Percentiles rank a stretch among this genome's conserved stretches.
phyloP scores from a whole-genome alignment of 306 rosid species.

The Vigna trinervia region DNA sequence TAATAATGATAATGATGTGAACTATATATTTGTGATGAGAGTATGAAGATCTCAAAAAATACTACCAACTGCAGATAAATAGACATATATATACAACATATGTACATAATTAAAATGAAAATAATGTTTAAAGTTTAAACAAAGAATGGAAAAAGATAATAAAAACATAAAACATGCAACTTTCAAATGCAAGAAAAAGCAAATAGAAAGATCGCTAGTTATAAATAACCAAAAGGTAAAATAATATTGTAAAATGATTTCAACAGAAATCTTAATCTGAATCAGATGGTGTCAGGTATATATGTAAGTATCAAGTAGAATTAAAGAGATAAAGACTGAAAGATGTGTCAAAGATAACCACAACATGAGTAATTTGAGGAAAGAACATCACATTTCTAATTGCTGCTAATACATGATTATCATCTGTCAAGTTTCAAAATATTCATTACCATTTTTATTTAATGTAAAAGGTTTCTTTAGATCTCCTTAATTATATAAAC shows the following conservation, averaged over 20 bases:
- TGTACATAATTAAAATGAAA: conserved; percentile 12
- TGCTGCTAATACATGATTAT: conserved; percentile 3
- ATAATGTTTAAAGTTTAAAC: conserved; percentile 16
- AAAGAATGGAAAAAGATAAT: conserved; percentile 6
- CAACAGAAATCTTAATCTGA: conserved; percentile 3
- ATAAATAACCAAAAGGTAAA: background rate
- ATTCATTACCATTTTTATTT: background rate
- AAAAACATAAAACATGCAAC: background rate
- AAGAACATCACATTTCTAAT: background rate
- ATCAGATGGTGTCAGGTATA: background rate
- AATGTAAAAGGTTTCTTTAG: background rate
- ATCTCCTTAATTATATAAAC: background rate
- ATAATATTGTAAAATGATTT: background rate
- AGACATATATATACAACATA: background rate
- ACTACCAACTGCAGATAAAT: conserved; percentile 4
- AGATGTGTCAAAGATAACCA: conserved; percentile 2
- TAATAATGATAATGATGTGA: background rate
- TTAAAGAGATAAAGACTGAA: conserved; percentile 7
- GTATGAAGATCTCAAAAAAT: conserved; percentile 16
- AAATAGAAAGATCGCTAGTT: background rate
- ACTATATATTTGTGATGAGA: background rate
- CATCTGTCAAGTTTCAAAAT: background rate
- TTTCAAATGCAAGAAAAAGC: background rate
- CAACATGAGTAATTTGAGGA: conserved; percentile 28
- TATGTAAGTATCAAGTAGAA: conserved; percentile 8